phyloP scores from a whole-genome alignment of 2,329 filamentous ascomycete species.

The Neurospora sp. region DNA sequence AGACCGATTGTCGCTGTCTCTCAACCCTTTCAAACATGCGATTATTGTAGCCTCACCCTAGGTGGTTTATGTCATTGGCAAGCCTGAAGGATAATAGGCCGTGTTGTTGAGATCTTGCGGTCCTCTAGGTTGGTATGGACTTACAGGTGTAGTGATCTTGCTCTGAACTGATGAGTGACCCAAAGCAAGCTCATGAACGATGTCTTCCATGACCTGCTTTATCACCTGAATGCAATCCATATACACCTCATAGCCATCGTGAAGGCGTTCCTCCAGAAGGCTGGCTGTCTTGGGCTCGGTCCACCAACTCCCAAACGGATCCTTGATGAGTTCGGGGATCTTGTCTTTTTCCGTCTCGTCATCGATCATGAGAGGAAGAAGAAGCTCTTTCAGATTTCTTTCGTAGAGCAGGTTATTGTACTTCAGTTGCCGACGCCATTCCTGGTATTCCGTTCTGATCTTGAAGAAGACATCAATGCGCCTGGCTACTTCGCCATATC shows the following conservation, averaged over 20 bases:
- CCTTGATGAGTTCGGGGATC: neutral
- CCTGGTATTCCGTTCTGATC: neutral
- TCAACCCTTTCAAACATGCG: neutral
- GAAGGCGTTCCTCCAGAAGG: neutral
- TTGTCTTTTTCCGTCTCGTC: neutral
- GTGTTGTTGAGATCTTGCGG: neutral
- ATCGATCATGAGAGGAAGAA: neutral
- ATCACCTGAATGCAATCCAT: constrained; percentile 2
- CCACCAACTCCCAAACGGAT: neutral
- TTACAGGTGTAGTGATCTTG: constrained; percentile 8
- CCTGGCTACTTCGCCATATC: neutral
- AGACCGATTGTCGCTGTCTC: neutral
- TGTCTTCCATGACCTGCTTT: neutral
- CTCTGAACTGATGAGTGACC: constrained; percentile 8
- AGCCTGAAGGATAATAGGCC: neutral
- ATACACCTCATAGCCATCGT: neutral
- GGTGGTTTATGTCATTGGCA: neutral
- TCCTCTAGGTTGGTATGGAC: neutral
- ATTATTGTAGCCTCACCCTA: neutral
- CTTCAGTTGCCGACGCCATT: neutral
- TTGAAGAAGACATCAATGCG: neutral
- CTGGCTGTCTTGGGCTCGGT: neutral
- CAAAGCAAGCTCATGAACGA: constrained; percentile 10
- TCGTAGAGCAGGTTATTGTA: neutral
- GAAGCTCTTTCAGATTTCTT: neutral